Percentiles rank a stretch among this genome's conserved stretches.
phyloP scores from a whole-genome alignment of 2,329 filamentous ascomycete genomes.

The Alternaria longipes region DNA sequence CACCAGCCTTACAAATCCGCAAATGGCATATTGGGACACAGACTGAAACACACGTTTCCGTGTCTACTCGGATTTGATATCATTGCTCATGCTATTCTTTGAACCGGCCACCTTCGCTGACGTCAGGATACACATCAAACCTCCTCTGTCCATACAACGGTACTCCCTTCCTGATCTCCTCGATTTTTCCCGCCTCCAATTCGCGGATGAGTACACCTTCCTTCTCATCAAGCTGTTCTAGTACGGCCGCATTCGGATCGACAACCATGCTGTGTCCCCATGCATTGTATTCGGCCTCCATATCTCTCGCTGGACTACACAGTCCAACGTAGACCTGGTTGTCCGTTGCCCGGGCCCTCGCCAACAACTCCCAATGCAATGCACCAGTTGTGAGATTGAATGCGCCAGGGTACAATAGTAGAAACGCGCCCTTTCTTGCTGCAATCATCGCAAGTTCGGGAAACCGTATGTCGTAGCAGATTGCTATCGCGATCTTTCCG shows the following conservation, averaged over 20 bases:
- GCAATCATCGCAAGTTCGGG: slow-evolving; percentile 92
- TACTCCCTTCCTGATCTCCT: slow-evolving; percentile 69
- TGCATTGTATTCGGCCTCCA: slow-evolving; percentile 80
- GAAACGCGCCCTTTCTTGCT: slow-evolving; percentile 84
- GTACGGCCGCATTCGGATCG: slow-evolving; percentile 85
- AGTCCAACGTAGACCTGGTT: slow-evolving; percentile 94
- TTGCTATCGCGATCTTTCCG: slow-evolving; percentile 85
- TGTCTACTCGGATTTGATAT: not conserved
- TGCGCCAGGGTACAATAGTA: slow-evolving; percentile 91
- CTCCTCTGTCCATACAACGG: slow-evolving; percentile 84
- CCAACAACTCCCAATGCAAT: slow-evolving; percentile 88
- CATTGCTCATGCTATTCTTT: slow-evolving; percentile 43
- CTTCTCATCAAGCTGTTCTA: slow-evolving; percentile 78
- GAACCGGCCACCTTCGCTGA: slow-evolving; percentile 69
- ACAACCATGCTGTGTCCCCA: slow-evolving; percentile 92
- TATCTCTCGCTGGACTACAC: slow-evolving; percentile 88
- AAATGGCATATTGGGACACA: no score
- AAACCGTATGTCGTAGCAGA: slow-evolving; percentile 98
- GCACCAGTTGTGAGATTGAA: slow-evolving; percentile 95
- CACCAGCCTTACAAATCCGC: not conserved
- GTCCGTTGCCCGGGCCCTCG: slow-evolving; percentile 84
- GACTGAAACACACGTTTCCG: not conserved
- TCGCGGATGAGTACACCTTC: slow-evolving; percentile 77
- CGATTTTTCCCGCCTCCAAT: slow-evolving; percentile 55
- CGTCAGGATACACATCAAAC: slow-evolving; percentile 95